Evolutionary conservation across 345 rosid species (phyloP).

Genomic region (Psidium guajava): DNA sequence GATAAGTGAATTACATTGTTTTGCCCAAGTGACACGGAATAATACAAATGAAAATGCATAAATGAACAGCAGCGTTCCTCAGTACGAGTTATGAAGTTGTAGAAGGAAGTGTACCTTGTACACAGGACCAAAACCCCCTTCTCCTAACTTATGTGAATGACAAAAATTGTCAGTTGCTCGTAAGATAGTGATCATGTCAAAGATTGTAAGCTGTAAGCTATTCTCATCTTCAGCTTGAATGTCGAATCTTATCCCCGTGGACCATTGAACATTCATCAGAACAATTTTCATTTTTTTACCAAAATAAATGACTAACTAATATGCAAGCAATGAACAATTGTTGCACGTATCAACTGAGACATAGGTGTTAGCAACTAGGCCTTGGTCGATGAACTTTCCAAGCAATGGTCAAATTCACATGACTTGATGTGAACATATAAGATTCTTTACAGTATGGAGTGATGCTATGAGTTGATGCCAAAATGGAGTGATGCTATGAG

Average conservation of each 20-base stretch:
- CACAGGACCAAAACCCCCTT: background rate
- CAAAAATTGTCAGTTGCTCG: background rate
- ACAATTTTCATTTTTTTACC: background rate
- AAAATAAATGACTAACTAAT: fast-evolving
- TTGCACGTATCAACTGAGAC: background rate
- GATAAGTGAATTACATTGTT: background rate
- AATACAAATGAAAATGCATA: background rate
- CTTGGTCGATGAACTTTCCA: background rate
- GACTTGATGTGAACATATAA: background rate
- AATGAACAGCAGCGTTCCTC: background rate
- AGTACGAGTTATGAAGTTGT: background rate
- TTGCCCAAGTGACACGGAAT: background rate
- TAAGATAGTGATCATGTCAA: background rate
- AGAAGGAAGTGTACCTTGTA: background rate
- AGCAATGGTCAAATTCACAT: background rate
- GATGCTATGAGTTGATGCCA: background rate
- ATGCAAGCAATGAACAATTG: background rate
- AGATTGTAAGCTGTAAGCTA: background rate
- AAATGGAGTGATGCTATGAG: background rate
- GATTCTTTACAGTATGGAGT: background rate
- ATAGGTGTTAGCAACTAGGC: background rate
- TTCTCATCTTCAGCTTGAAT: background rate
- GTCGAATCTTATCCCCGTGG: background rate
- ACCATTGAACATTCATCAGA: background rate
- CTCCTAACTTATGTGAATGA: background rate